Base-by-base conservation (phyloP, 129 eudicot species). In the Tagetes patula region DNA sequence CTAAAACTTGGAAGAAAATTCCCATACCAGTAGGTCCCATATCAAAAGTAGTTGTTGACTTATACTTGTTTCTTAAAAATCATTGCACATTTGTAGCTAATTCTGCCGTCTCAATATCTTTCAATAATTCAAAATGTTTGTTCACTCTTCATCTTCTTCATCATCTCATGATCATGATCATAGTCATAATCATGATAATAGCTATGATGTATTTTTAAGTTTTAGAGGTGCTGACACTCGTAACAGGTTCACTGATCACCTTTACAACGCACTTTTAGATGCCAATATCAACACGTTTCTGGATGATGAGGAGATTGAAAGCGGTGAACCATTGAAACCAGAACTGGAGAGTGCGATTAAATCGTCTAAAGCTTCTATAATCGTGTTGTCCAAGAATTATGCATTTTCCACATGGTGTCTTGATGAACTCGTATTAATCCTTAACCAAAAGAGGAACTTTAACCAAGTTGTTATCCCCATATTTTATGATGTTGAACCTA, bases 141-240 rank as follows among this genome's bases (percentile, higher is more conserved):
- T 54, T 54, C 34, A 14, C 34, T 54, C 60, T 5, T 54, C 55
- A 10, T 11, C 55, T 12, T 49, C 55, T 1, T 49, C 60, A 54
- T 14, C 60, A 54, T 14, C 60, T n/a, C n/a, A n/a, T n/a, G n/a
- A n/a, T 54, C 60, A 54, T 54, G 59, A 52, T 52, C 59, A 52
- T 52, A 52, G 14, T 52, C 32, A n/a, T 52, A 5, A 52, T 52
- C 59, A 5, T 52, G 58, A n/a, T 54, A 9, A 54, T 54, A 54
- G 60, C 20, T 54, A 54, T 54, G 60, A 54, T 54, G 60, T 54
- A 27, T 54, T 54, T 54, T 54, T 54, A 54, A 54, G 60, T 54
- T 54, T 54, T 54, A 54, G 60, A 54, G 60, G 60, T 20, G 34
- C 60, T 54, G 60, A 54, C 2, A 54, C 60, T 54, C 60, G 60